A percentile compares a stretch with the other conserved stretches of the same genome.
Conservation (phyloP, 768 basidiomycete genomes). For the Leucocoprinus sp. region DNA sequence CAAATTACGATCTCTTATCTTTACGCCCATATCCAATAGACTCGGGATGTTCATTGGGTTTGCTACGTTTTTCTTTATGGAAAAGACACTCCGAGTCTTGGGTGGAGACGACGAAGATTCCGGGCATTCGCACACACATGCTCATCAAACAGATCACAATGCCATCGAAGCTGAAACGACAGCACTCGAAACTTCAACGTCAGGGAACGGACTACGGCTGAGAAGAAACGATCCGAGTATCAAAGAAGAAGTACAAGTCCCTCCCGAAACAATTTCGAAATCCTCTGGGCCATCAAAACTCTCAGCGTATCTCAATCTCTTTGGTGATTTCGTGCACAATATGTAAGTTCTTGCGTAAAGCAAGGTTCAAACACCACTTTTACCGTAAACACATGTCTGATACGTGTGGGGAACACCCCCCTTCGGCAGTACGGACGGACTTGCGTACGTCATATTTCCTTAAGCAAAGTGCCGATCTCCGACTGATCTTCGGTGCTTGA, state of each 20-base stretch:
- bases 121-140: conserved; percentile 50
- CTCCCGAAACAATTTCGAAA: conserved; percentile 20
- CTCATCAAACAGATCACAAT: conserved; percentile 13
- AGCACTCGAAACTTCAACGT: conserved; percentile 26
- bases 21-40: conserved; percentile 26
- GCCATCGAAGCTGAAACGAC: conserved; percentile 22
- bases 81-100: conserved; percentile 81
- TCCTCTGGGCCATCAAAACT: conserved; percentile 63
- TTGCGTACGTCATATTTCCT: conserved; percentile 51
- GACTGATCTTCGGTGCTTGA: not conserved
- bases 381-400: conserved; percentile 12
- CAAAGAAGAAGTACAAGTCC: conserved; percentile 7
- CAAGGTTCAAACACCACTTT: not conserved
- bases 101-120: conserved; percentile 49
- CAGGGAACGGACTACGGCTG: conserved; percentile 41
- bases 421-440: conserved; percentile 71
- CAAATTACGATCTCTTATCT: not conserved
- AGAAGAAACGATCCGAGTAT: conserved; percentile 30
- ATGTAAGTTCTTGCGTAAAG: conserved; percentile 44
- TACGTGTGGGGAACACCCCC: conserved; percentile 9
- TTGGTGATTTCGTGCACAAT: conserved; percentile 92
- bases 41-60: conserved; percentile 82
- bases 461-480: not conserved
- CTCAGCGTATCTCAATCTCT: conserved; percentile 88
- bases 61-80: conserved; percentile 87